Conservation (phyloP, 768 basidiomycete species). For the Boletus insuetus region DNA sequence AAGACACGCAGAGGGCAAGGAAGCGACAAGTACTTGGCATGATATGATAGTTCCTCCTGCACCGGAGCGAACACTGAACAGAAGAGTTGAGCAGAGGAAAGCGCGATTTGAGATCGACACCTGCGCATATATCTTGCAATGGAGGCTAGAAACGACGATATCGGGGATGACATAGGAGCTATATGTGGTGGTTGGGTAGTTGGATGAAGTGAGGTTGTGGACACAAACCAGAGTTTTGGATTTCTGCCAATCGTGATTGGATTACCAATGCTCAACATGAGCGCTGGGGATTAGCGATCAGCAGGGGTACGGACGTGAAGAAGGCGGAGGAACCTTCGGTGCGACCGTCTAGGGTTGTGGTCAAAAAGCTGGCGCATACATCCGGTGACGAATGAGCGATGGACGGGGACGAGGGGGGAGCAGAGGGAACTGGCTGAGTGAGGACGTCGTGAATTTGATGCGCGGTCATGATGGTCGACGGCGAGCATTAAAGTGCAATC, state of each 20-base stretch:
- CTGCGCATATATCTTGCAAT: slow-evolving; percentile 80
- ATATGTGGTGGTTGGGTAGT: slow-evolving; percentile 1
- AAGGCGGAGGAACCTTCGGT: slow-evolving; percentile 53
- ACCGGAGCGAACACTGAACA: slow-evolving; percentile 60
- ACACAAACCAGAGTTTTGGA: slow-evolving; percentile 56
- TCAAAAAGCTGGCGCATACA: slow-evolving; percentile 75
- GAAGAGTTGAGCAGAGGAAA: neutral
- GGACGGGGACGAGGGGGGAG: slow-evolving; percentile 17
- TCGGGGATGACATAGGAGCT: slow-evolving; percentile 59
- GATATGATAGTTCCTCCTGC: slow-evolving; percentile 74
- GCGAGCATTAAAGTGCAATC: neutral
- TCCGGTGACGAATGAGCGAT: slow-evolving; percentile 14
- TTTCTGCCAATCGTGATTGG: slow-evolving; percentile 73
- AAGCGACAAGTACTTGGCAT: slow-evolving; percentile 53
- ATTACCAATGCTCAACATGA: slow-evolving; percentile 57
- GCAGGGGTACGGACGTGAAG: neutral
- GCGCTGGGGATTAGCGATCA: slow-evolving; percentile 31
- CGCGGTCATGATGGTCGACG: slow-evolving; percentile 17
- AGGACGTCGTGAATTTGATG: slow-evolving; percentile 15
- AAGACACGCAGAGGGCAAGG: neutral
- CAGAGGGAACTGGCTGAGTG: slow-evolving; percentile 32
- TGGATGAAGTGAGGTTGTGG: neutral
- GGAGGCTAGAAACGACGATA: slow-evolving; percentile 60
- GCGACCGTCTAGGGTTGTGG: slow-evolving; percentile 53
- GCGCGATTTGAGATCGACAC: too few species aligned